Base-by-base conservation (phyloP, 1,139 yeast genomes). In the Yamadazyma conglobata region DNA sequence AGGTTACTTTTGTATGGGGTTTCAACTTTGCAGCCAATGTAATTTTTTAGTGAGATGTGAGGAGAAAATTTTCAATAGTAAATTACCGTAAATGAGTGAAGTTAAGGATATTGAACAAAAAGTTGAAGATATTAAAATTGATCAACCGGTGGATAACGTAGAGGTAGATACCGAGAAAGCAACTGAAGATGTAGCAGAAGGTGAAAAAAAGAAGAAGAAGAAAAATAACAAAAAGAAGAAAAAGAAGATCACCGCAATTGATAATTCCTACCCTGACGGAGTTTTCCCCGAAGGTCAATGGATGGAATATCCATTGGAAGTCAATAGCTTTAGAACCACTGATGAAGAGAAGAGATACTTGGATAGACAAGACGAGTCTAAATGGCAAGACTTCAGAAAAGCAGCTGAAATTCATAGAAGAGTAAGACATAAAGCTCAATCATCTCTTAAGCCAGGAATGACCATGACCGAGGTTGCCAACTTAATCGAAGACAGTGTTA, bases 401-500 rank as follows among this genome's bases (percentile, higher is more conserved):
- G 98, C 89, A 27, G 96, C 97, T 1, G 99, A 91, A 58, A 83
- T 88, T 33, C 98, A 91, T 53, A 77, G 97, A 43, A 73, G 95
- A 48, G 96, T 86, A 15, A 78, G 98, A 48, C 77, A 77, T 42
- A 79, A 84, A 55, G 87, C 95, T 2, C 81, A 76, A 44, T 72
- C 78, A 35, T 68, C 70, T 40, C 74, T 91, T 47, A 76, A 79
- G 56, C 96, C 97, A 1, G 98, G 98, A 15, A 85, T 89, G 95
- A 64, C 82, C 16, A 83, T 88, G 79, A 82, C 77, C 19, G 95
- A 88, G 40, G 77, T 93, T 44, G 96, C 95, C 10, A 87, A 91
- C 52, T 66, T 82, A 42, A 84, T 91, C 50, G 99, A 93, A 57
- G 77, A 87, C 52, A 76, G 91, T 1, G 83, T 86, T 3, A 73